These are phyloP conservation scores for Neurospora africana DNA, from an alignment of 495 filamentous ascomycete genomes.

Conservation along the genomic window DNA sequence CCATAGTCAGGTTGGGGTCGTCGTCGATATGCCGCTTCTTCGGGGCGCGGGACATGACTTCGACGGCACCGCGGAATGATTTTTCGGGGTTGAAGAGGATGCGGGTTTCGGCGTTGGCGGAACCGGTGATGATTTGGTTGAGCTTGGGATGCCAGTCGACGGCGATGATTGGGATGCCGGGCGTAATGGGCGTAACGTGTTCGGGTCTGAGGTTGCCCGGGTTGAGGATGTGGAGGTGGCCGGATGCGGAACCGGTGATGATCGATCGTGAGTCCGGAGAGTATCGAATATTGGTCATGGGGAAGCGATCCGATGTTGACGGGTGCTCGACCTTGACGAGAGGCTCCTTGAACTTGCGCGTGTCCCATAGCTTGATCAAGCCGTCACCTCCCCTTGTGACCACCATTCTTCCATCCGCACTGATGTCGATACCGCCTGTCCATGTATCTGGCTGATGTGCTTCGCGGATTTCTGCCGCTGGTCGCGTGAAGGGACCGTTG, in stretches of 20 bases:
- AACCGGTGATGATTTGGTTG: conserved; percentile 93
- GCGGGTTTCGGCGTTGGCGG: conserved; percentile 77
- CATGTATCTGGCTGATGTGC: conserved; percentile 78
- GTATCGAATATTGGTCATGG: conserved; percentile 79
- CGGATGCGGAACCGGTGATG: conserved; percentile 78
- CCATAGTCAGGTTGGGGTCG: conserved; percentile 73
- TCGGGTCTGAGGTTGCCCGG: conserved; percentile 78
- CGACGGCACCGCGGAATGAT: conserved; percentile 71
- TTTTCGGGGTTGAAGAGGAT: conserved; percentile 80
- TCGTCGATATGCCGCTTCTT: conserved; percentile 94
- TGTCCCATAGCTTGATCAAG: conserved; percentile 83
- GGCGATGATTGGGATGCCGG: conserved; percentile 67
- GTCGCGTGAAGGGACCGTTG: conserved; percentile 76
- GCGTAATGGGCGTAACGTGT: conserved; percentile 74
- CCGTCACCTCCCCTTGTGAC: conserved; percentile 86
- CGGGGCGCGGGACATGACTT: conserved; percentile 85
- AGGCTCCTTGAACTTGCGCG: conserved; percentile 84
- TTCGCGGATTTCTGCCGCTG: conserved; percentile 73
- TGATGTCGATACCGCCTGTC: conserved; percentile 91
- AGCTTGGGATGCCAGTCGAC: conserved; percentile 89
- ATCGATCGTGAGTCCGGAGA: conserved; percentile 71
- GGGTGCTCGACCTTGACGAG: conserved; percentile 67
- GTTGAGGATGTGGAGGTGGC: conserved; percentile 87
- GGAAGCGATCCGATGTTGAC: conserved; percentile 73
- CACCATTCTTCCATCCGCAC: conserved; percentile 77